Conservation (phyloP, 2,329 filamentous ascomycete genomes). For the Cercospora citrullina region DNA sequence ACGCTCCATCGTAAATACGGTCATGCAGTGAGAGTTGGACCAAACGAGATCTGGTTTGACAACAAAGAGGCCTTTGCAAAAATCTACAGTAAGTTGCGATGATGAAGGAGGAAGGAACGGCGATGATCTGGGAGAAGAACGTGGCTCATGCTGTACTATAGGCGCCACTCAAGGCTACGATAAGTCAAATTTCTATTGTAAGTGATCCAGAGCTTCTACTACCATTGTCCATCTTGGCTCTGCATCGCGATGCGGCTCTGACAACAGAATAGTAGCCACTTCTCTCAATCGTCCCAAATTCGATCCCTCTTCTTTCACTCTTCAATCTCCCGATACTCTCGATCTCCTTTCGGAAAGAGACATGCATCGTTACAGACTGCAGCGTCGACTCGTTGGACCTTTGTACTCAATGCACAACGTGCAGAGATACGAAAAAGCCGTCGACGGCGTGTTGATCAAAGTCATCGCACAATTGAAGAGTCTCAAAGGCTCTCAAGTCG, state of each 20-base stretch:
- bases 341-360: slow-evolving; percentile 25
- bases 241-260: neutral
- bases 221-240: neutral
- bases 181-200: slow-evolving; percentile 24
- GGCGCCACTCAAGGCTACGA: slow-evolving; percentile 18
- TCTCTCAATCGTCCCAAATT: slow-evolving; percentile 22
- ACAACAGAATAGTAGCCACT: slow-evolving; percentile 13
- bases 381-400: slow-evolving; percentile 22
- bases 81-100: slow-evolving; percentile 20
- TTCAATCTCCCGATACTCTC: slow-evolving; percentile 21
- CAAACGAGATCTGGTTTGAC: slow-evolving; percentile 45
- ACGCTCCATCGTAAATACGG: slow-evolving; percentile 44
- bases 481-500: slow-evolving; percentile 14
- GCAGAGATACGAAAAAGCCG: slow-evolving; percentile 18
- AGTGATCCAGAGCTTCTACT: neutral
- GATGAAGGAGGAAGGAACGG: neutral
- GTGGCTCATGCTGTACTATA: neutral
- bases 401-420: slow-evolving; percentile 21
- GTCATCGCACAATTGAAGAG: slow-evolving; percentile 15
- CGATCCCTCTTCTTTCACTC: neutral
- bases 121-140: neutral
- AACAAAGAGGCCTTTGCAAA: slow-evolving; percentile 22
- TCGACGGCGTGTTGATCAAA: slow-evolving; percentile 20
- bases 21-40: slow-evolving; percentile 48
- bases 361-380: slow-evolving; percentile 21